phyloP scores from a whole-genome alignment of 2,329 filamentous ascomycete genomes.

The Phaeophleospora eucalypticola region DNA sequence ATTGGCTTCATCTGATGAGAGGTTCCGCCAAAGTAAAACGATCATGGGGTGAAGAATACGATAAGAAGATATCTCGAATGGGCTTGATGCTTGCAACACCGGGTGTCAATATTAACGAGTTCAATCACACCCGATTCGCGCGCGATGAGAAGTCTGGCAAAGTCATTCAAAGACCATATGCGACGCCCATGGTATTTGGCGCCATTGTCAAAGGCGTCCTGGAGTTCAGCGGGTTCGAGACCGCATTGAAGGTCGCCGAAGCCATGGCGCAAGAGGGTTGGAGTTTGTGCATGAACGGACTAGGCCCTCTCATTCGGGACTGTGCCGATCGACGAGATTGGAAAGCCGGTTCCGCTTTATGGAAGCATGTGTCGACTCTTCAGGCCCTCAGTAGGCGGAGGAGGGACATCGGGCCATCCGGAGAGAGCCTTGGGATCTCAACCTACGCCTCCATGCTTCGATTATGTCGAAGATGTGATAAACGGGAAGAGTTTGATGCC shows the following conservation, averaged over 20 bases:
- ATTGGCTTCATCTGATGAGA: slow-evolving; percentile 41
- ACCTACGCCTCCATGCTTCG: slow-evolving; percentile 25
- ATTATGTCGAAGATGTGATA: slow-evolving; percentile 20
- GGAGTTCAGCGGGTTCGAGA: slow-evolving; percentile 44
- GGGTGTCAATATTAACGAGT: slow-evolving; percentile 33
- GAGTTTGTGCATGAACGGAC: slow-evolving; percentile 40
- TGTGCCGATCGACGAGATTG: slow-evolving; percentile 39
- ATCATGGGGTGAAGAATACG: background rate
- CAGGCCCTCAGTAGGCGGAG: slow-evolving; percentile 7
- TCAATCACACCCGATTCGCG: slow-evolving; percentile 11
- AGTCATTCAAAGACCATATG: slow-evolving; percentile 42
- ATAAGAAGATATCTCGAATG: too few species aligned
- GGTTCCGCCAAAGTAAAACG: slow-evolving; percentile 27
- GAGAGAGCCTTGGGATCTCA: slow-evolving; percentile 13
- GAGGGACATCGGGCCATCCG: background rate
- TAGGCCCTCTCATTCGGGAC: slow-evolving; percentile 39
- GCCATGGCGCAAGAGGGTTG: slow-evolving; percentile 44
- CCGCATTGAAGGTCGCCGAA: slow-evolving; percentile 39
- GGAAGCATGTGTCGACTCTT: slow-evolving; percentile 38
- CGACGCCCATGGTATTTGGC: slow-evolving; percentile 43
- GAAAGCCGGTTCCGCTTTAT: slow-evolving; percentile 36
- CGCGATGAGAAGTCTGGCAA: slow-evolving; percentile 12
- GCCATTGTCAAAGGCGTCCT: slow-evolving; percentile 41
- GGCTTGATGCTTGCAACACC: slow-evolving; percentile 41
- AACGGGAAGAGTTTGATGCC: slow-evolving; percentile 13